Evolutionary conservation across 306 rosid genomes (phyloP), one percentile per base, ranked within the genome.

Genomic region (Cicer judaicum): DNA sequence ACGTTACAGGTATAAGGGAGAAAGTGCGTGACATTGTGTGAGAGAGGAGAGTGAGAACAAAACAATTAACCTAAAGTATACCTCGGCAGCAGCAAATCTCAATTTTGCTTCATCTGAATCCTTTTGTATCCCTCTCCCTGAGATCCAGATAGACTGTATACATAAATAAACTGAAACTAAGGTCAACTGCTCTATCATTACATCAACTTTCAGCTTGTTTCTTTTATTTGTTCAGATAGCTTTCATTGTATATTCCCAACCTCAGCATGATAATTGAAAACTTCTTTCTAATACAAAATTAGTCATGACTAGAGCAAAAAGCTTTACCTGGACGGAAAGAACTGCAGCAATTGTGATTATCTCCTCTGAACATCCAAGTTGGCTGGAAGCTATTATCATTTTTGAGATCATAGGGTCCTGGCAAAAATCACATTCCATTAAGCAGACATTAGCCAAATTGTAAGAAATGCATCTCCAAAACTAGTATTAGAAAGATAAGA

Each of bases 371-470:
- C 98, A 93, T 61, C 92, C 98, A 85, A 87, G 83, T 73, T 88
- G 78, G 46, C 86, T 88, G 49, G 97, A 91, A 72, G 96, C 83
- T 88, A 93, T 83, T 50, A 93, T 87, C 98, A 93, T 89, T 76
- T 93, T 93, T 64, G 98, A 86, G 87, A 93, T 84, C 98, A 91
- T 89, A 44, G 98, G 98, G 67, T 93, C 98, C 98, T 93, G 79
- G 50, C 57, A 84, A 73, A 38, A 16, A 38, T 46, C 63, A 40
- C 48, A 70, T 15, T 41, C 50, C 70, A 78, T 68, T 15, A 38
- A 61, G 38, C 24, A 61, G 44, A 34, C 18, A 49, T 43, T 52
- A 38, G 70, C 3, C 21, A 76, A 79, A 39, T 60, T 61, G 53
- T 56, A 42, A 74, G 10, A 49, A 41, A 70, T 48, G 66, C 57